Base-by-base conservation (phyloP, 2,329 filamentous ascomycete species). In the Claviceps quebecensis region DNA sequence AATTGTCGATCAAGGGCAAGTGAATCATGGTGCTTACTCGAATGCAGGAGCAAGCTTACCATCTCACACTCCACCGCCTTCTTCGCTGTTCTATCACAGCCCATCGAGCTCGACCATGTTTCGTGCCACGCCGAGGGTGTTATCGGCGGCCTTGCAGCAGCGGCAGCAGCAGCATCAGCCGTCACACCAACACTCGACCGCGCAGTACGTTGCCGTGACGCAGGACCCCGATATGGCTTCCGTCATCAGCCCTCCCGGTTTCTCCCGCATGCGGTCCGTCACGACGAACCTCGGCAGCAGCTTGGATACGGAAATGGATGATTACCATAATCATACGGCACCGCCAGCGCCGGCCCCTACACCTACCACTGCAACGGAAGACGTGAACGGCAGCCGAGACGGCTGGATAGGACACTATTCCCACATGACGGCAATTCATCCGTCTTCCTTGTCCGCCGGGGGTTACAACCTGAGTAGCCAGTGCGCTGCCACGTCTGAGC, bases 361-460 rank as follows among this genome's bases (percentile, higher is more conserved):
- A 11, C 9, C 23, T 45, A 23, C 16, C 4, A 7, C 22, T 22
- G 22, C 37, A 22, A 17, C 45, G 19, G 46, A 36, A 14, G 39
- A 23, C 19, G 40, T 47, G 40, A 26, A 36, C 14, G 14, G 22
- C 19, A 16, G n/a, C 26, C 48, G 46, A 19, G 46, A 45, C 19
- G 29, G 50, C 46, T 51, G 52, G 52, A 45, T 53, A 19, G 41
- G 45, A 3, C 41, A 40, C 6, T 53, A 51, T 47, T 29, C 45
- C 8, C 49, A 49, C 11, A 51, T 53, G 52, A 51, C 51, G 52
- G 41, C 40, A 9, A 48, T 53, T 23, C 40, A 41, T 36, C 14
- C 45, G 17, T 38, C 52, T 14, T 26, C 45, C 5, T 39, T 45
- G 19, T 29, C 48, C 29, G 29, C 34, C 4, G 29, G 40, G 38